Conservation (phyloP, 2,329 filamentous ascomycete genomes). For the Neocucurbitaria cava region DNA sequence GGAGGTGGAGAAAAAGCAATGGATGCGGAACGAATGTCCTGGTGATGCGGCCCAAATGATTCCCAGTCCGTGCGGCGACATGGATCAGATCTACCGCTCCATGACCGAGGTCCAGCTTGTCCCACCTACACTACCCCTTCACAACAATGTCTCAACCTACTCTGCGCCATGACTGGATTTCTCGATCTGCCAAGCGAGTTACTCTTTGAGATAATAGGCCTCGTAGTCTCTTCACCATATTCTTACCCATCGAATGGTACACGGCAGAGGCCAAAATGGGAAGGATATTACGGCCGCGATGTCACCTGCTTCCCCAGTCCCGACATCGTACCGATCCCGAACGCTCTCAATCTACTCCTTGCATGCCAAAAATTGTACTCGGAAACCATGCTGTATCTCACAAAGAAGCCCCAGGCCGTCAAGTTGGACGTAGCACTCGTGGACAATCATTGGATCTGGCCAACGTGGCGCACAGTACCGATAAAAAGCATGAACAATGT, state of each 20-base stretch:
- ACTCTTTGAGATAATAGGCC: conserved; percentile 11
- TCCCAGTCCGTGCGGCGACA: background rate
- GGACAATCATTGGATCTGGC: conserved; percentile 23
- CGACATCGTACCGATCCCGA: background rate
- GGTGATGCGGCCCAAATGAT: background rate
- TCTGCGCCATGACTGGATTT: conserved; percentile 7
- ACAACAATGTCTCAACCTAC: background rate
- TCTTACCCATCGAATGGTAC: background rate
- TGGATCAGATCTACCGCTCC: background rate
- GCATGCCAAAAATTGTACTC: conserved; percentile 5
- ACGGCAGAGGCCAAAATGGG: conserved; percentile 7
- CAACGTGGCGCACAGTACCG: conserved; percentile 16
- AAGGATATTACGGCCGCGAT: background rate
- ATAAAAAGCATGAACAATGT: background rate
- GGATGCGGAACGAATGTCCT: background rate
- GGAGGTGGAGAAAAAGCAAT: background rate
- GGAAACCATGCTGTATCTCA: conserved; percentile 8
- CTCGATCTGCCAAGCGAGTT: conserved; percentile 18
- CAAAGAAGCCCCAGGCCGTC: conserved; percentile 5
- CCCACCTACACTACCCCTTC: background rate
- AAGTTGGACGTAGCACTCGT: conserved; percentile 19
- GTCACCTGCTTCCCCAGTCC: conserved; percentile 8
- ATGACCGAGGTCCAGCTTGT: background rate
- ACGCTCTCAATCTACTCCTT: conserved; percentile 7
- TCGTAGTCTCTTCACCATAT: conserved; percentile 3